phyloP scores from a whole-genome alignment of 139 green algal species.

The Bryopsis sp. region DNA sequence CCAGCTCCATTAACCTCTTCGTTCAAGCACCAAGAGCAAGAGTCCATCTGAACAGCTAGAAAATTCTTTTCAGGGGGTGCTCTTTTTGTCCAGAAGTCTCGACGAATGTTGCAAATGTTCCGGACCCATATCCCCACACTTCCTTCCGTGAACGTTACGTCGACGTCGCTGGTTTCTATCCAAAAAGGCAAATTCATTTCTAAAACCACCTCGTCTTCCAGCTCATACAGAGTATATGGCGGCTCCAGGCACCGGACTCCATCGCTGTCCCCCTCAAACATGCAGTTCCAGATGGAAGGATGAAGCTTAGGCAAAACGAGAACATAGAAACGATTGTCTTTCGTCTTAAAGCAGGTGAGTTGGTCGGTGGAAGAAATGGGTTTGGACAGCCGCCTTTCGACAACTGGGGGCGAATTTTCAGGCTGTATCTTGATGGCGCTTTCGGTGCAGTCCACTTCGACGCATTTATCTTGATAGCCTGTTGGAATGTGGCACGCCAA shows the following conservation, averaged over 20 bases:
- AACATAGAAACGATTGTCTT: slow-evolving; percentile 8
- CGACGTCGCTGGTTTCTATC: neutral
- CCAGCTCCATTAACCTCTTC: neutral
- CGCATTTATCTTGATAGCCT: neutral
- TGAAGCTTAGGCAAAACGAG: neutral
- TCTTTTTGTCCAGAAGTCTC: neutral
- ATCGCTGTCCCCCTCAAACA: slow-evolving; percentile 29
- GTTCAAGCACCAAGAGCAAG: slow-evolving; percentile 10
- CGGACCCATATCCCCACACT: neutral
- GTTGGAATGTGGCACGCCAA: neutral
- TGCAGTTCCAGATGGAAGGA: slow-evolving; percentile 8
- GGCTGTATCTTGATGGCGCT: neutral
- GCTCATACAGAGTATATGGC: slow-evolving; percentile 5
- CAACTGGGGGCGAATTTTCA: neutral
- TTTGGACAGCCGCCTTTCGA: neutral
- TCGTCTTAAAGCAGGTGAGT: no score
- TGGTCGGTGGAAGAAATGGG: neutral
- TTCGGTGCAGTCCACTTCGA: neutral
- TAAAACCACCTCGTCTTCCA: neutral
- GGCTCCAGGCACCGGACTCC: slow-evolving; percentile 22
- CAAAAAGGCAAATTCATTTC: slow-evolving; percentile 10
- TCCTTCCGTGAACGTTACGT: neutral
- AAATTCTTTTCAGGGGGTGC: neutral
- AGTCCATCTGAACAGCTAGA: neutral
- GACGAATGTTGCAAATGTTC: neutral